Conservation (phyloP, 1,284 basidiomycete species). For the Inonotus hispidus region DNA sequence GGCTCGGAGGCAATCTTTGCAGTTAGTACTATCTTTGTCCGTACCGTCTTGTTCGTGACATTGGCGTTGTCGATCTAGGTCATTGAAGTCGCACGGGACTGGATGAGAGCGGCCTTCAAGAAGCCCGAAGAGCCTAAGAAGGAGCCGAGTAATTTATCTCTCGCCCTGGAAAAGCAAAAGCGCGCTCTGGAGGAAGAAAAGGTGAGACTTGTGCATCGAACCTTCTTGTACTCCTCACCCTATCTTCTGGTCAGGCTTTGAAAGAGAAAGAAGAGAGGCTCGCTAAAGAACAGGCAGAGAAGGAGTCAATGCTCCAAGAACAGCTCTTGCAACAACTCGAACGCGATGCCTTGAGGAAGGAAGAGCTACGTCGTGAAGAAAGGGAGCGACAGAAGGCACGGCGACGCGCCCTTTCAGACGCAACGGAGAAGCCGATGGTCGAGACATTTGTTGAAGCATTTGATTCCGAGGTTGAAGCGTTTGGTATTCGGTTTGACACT, state of each 20-base stretch:
- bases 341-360: constrained; percentile 47
- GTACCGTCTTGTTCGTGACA: neutral
- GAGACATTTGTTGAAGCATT: constrained; percentile 62
- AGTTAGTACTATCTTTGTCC: neutral
- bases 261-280: constrained; percentile 47
- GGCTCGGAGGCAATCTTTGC: constrained; percentile 11
- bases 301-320: constrained; percentile 42
- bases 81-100: constrained; percentile 61
- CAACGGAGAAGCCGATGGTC: constrained; percentile 50
- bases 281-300: constrained; percentile 41
- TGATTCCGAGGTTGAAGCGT: constrained; percentile 46
- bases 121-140: constrained; percentile 35
- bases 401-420: constrained; percentile 58
- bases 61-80: constrained; percentile 38
- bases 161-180: constrained; percentile 68
- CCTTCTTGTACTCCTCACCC: neutral
- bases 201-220: constrained; percentile 31
- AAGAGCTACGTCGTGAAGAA: constrained; percentile 43
- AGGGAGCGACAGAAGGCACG: constrained; percentile 46
- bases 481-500: constrained; percentile 51
- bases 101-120: constrained; percentile 54
- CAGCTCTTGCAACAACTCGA: constrained; percentile 60
- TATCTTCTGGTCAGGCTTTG: constrained; percentile 24
- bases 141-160: constrained; percentile 53
- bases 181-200: constrained; percentile 61